Conservation (phyloP, 345 rosid species). For the Nephelium lappaceum region DNA sequence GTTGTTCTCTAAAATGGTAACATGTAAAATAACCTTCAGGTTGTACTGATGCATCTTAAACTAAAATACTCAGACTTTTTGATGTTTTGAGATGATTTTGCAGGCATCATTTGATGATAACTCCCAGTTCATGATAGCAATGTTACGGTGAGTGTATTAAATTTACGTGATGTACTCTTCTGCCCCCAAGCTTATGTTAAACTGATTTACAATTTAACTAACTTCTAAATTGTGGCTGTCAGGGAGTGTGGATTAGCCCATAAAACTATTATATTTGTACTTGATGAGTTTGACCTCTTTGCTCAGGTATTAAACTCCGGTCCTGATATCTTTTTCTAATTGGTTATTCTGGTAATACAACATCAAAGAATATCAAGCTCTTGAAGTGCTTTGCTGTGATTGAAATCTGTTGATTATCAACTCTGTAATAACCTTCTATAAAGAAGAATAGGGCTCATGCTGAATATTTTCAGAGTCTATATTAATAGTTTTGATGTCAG, state of each 20-base stretch:
- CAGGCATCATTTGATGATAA: constrained; percentile 96
- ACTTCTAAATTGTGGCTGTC: constrained; percentile 31
- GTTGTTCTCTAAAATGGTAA: constrained; percentile 86
- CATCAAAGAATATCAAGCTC: background rate
- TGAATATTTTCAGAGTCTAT: background rate
- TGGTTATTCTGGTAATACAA: background rate
- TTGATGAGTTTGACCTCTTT: constrained; percentile 91
- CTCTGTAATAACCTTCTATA: background rate
- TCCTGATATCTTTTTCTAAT: constrained; percentile 13
- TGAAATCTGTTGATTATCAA: background rate
- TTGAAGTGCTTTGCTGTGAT: background rate
- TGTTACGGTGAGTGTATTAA: constrained; percentile 62
- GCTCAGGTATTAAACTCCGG: constrained; percentile 68
- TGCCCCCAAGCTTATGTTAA: background rate
- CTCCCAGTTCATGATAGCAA: constrained; percentile 80
- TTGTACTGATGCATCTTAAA: background rate
- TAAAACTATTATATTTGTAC: constrained; percentile 82
- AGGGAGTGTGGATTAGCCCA: constrained; percentile 98
- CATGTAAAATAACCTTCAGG: constrained; percentile 3
- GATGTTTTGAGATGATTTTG: constrained; percentile 28
- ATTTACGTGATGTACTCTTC: constrained; percentile 7
- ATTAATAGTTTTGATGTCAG: background rate
- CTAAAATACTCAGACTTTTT: constrained; percentile 18
- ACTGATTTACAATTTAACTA: constrained; percentile 11
- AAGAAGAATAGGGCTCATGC: background rate